Percentiles rank a stretch among this genome's conserved stretches.
Evolutionary conservation across 2,329 filamentous ascomycete species (phyloP).

Genomic region (Penicillium corylophilum): DNA sequence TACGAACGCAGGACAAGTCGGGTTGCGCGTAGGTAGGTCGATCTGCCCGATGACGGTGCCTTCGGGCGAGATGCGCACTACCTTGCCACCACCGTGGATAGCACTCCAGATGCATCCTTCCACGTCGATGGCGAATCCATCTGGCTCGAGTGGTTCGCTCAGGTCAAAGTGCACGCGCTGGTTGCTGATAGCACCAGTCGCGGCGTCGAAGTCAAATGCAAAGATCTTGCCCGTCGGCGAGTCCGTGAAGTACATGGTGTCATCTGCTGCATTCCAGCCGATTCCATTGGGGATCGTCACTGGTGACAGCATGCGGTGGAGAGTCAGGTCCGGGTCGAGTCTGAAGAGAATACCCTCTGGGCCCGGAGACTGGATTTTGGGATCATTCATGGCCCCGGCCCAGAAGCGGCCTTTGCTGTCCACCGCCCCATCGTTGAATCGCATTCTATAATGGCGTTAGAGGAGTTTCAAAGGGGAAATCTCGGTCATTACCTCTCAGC

Average conservation of each 20-base stretch:
- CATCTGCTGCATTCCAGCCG: constrained; percentile 71
- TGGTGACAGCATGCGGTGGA: constrained; percentile 60
- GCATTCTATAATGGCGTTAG: constrained; percentile 40
- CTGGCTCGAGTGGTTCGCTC: constrained; percentile 64
- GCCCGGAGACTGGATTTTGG: constrained; percentile 56
- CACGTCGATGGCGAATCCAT: constrained; percentile 80
- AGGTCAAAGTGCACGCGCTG: constrained; percentile 72
- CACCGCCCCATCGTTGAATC: constrained; percentile 78
- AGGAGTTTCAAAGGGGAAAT: neutral
- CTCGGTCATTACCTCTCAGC: constrained; percentile 40
- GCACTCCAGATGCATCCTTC: constrained; percentile 89
- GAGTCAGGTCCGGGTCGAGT: constrained; percentile 62
- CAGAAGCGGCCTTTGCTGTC: constrained; percentile 81
- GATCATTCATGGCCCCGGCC: constrained; percentile 84
- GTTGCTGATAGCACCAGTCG: constrained; percentile 65
- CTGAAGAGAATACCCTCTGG: constrained; percentile 69
- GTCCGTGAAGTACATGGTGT: constrained; percentile 80
- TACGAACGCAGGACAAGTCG: constrained; percentile 78
- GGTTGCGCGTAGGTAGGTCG: constrained; percentile 71
- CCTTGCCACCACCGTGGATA: constrained; percentile 73
- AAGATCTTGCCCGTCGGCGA: constrained; percentile 69
- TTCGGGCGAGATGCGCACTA: constrained; percentile 69
- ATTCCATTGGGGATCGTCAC: constrained; percentile 83
- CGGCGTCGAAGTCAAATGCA: constrained; percentile 69
- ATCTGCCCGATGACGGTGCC: constrained; percentile 74